Evolutionary conservation across 768 basidiomycete genomes (phyloP), one percentile per base, ranked within the genome.

Genomic region (Paxillus rubicundulus): DNA sequence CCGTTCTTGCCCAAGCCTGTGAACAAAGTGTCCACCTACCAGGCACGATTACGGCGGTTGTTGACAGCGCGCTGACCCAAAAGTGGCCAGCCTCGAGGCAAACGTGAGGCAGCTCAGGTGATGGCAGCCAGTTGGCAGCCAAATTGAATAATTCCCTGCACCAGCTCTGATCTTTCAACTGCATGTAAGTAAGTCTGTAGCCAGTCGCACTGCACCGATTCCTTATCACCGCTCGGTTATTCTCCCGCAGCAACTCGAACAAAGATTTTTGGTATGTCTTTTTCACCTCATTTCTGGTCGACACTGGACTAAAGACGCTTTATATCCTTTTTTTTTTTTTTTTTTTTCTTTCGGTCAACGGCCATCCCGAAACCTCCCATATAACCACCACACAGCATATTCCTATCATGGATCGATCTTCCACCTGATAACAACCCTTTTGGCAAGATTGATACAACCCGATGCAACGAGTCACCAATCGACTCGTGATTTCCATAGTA

Each of bases 401-500:
- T 49, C 68, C 68, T 68, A 70, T 68, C 66, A 66, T 65, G 68
- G 61, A 33, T 47, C 58, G 64, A 68, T 68, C 67, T 47, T 55
- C 27, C 48, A 57, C 51, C 48, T 65, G 66, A 68, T 67, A 64
- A 55, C 64, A 55, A 58, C 66, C 53, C 20, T 58, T 67, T 67
- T 61, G 50, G 63, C 50, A 47, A 51, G 45, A 37, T 18, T 46
- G 28, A 47, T 39, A 21, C 43, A 54, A 39, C 54, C 61, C 56
- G 57, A 61, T 67, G 55, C 51, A 56, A 61, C 64, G 61, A 66
- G 61, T 61, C 63, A 59, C 21, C 40, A 50, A 58, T 64, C 55
- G 39, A 61, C 51, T 61, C 37, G 54, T 43, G 51, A 58, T 50
- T 60, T 56, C 52, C 34, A 36, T 24, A 24, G 24, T 24, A 24